phyloP scores from a whole-genome alignment of 805 yeast genomes.

The Candida railenensis region DNA sequence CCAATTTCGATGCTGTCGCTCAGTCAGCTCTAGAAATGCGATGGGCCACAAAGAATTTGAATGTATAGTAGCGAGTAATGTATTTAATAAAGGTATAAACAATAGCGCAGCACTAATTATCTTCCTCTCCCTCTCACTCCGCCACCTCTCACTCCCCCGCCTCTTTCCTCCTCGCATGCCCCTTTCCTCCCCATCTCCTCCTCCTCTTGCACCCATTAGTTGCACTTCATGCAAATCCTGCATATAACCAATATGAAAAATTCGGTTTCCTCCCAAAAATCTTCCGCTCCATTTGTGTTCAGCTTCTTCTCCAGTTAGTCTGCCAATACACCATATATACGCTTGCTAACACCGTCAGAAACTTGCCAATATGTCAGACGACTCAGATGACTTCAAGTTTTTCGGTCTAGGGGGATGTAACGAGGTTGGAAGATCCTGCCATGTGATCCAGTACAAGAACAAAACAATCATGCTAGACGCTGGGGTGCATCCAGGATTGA shows the following conservation, averaged over 20 bases:
- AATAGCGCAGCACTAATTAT: too few relatives aligned
- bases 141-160: not conserved
- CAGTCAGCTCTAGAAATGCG: too few relatives aligned
- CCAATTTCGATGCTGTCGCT: too few relatives aligned
- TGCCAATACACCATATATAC: not conserved
- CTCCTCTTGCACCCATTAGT: too few relatives aligned
- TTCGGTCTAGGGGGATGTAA: conserved; percentile 96
- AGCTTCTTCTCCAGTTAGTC: not conserved
- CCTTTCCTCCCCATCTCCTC: not conserved
- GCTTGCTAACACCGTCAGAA: not conserved
- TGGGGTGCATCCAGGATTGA: conserved; percentile 94
- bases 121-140: not conserved
- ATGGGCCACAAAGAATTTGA: too few relatives aligned
- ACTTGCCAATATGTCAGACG: conserved; percentile 16
- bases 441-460: conserved; percentile 86
- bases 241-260: not conserved
- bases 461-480: conserved; percentile 97
- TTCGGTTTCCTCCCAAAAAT: too few relatives aligned
- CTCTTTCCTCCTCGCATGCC: not conserved
- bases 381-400: conserved; percentile 54
- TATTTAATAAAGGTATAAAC: too few relatives aligned
- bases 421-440: conserved; percentile 97
- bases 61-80: too few relatives aligned
- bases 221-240: too few relatives aligned
- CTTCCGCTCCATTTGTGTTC: too few relatives aligned